These are phyloP conservation scores for Auriscalpium vulgare DNA, from an alignment of 768 basidiomycete genomes.

Conservation along the genomic window DNA sequence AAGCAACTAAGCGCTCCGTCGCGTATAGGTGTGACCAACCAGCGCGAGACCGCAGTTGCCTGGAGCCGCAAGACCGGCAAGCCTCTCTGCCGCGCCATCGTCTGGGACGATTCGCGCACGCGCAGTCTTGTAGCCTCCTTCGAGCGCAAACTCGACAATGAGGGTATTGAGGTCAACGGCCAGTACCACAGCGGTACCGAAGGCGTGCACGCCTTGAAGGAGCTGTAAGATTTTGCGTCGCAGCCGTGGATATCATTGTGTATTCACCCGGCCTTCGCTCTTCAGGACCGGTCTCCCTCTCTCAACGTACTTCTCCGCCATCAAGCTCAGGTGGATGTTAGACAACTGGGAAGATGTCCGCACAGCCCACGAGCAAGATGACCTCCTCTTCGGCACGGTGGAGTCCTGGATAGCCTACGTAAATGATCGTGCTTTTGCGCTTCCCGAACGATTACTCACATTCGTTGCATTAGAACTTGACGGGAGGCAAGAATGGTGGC, in stretches of 20 bases:
- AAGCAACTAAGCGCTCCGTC: slow-evolving; percentile 2
- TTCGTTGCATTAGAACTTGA: slow-evolving; percentile 51
- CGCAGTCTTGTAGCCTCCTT: slow-evolving; percentile 78
- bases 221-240: slow-evolving; percentile 43
- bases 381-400: slow-evolving; percentile 88
- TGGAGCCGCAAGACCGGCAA: slow-evolving; percentile 91
- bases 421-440: background rate
- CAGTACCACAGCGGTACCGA: slow-evolving; percentile 65
- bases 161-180: slow-evolving; percentile 70
- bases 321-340: slow-evolving; percentile 96
- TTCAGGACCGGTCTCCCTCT: slow-evolving; percentile 84
- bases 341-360: slow-evolving; percentile 73
- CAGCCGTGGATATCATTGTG: too few species aligned
- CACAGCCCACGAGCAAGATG: slow-evolving; percentile 71
- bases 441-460: background rate
- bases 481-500: slow-evolving; percentile 62
- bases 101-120: slow-evolving; percentile 95
- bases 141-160: slow-evolving; percentile 59
- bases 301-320: slow-evolving; percentile 96
- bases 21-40: slow-evolving; percentile 84
- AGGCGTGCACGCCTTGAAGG: slow-evolving; percentile 53
- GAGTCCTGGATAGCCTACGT: slow-evolving; percentile 97
- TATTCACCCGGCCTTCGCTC: background rate
- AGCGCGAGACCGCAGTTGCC: slow-evolving; percentile 90
- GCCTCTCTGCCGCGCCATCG: slow-evolving; percentile 82